These are phyloP conservation scores for Thalassiosira hispida DNA, from an alignment of 352 stramenopile genomes.

Conservation along the genomic window DNA sequence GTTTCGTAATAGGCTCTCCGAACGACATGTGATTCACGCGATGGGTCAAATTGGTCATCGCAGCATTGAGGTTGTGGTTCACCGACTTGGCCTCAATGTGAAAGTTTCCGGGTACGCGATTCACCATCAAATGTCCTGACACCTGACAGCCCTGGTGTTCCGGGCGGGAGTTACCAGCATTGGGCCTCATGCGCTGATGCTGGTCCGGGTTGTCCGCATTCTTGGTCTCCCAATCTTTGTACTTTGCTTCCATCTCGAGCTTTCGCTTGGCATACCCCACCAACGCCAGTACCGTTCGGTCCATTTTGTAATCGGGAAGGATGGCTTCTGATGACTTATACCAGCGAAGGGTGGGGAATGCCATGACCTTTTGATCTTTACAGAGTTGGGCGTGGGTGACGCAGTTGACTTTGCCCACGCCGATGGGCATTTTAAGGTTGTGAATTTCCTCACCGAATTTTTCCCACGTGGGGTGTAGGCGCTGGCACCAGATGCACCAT, in stretches of 20 bases:
- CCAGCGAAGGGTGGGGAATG: slow-evolving; percentile 96
- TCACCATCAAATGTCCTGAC: slow-evolving; percentile 87
- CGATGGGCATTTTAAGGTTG: slow-evolving; percentile 77
- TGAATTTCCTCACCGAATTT: slow-evolving; percentile 91
- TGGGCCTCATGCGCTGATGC: slow-evolving; percentile 55
- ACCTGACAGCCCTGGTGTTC: slow-evolving; percentile 87
- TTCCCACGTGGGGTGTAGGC: slow-evolving; percentile 95
- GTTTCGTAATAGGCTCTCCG: slow-evolving; percentile 82
- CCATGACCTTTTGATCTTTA: slow-evolving; percentile 93
- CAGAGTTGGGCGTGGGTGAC: slow-evolving; percentile 92
- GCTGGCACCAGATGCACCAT: slow-evolving; percentile 96
- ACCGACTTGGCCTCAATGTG: slow-evolving; percentile 91
- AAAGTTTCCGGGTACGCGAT: slow-evolving; percentile 97
- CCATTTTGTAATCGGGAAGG: slow-evolving; percentile 94
- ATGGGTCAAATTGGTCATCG: slow-evolving; percentile 94
- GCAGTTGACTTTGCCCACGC: slow-evolving; percentile 91
- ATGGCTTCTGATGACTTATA: slow-evolving; percentile 92
- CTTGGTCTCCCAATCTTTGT: slow-evolving; percentile 88
- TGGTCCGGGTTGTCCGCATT: slow-evolving; percentile 40
- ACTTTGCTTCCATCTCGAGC: slow-evolving; percentile 92
- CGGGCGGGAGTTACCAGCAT: slow-evolving; percentile 54
- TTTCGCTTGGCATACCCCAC: slow-evolving; percentile 93
- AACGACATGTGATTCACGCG: slow-evolving; percentile 96
- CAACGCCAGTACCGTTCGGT: slow-evolving; percentile 92
- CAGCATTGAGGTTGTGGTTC: slow-evolving; percentile 94